Percentiles rank a stretch among this genome's conserved stretches.
Conservation (phyloP, 768 basidiomycete genomes). For the Panus rudis region DNA sequence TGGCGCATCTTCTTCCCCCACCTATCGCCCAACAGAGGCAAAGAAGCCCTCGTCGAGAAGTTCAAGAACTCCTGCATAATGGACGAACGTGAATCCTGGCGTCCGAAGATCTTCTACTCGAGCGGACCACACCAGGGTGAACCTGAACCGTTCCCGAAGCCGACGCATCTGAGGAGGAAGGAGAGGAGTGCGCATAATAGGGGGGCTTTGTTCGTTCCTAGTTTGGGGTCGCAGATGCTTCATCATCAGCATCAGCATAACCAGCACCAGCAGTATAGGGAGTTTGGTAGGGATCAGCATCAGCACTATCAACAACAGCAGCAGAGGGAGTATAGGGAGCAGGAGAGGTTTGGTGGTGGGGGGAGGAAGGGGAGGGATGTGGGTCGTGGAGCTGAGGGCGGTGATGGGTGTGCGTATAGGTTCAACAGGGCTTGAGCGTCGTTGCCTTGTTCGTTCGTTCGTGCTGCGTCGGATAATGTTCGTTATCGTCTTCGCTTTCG, state of each 20-base stretch:
- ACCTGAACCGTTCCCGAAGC: constrained; percentile 74
- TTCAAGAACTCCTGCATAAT: constrained; percentile 90
- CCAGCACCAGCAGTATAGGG: not conserved
- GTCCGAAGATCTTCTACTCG: constrained; percentile 80
- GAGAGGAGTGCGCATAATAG: constrained; percentile 79
- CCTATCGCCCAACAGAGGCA: constrained; percentile 48
- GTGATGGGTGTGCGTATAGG: no score
- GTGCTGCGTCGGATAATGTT: no score
- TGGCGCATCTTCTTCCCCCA: not conserved
- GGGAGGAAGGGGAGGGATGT: no score
- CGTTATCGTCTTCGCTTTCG: no score
- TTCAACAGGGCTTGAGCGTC: no score
- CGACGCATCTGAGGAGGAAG: constrained; percentile 75
- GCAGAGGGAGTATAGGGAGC: no score
- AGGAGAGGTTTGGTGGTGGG: no score
- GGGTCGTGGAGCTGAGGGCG: no score
- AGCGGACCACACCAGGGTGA: constrained; percentile 67
- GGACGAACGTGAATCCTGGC: constrained; percentile 79
- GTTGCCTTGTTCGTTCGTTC: no score
- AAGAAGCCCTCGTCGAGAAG: constrained; percentile 85
- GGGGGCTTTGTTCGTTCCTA: constrained; percentile 55
- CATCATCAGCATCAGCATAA: constrained; percentile 1
- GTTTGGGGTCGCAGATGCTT: constrained; percentile 4
- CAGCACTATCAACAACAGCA: no score
- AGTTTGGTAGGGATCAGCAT: no score